Base-by-base conservation (phyloP, 371 early-diverging fungal species). In the Nematocida parisii region DNA sequence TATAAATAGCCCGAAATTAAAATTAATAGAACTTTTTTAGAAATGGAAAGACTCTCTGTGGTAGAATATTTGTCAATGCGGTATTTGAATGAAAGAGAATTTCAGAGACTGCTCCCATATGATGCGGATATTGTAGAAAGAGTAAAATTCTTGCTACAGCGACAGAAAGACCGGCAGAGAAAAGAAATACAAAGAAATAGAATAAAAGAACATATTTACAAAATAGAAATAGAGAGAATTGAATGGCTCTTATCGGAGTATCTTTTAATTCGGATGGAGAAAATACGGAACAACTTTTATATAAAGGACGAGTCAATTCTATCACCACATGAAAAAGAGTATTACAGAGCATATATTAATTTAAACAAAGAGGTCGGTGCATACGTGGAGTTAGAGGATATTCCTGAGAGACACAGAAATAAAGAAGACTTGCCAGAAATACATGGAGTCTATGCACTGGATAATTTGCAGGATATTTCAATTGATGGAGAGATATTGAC, bases 181-280 rank as follows among this genome's bases (percentile, higher is more conserved):
- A 42, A 68, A 61, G 58, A 52, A 22, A 20, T 4, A 60, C 11
- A 42, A 20, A 54, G 52, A 67, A 77, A 70, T 42, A 68, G 57
- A 70, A 57, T 60, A 61, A 33, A 66, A 52, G 68, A 42, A n/a
- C 61, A 60, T 27, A 60, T 77, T 18, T 67, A 71, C 61, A 68
- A 46, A 33, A 57, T 67, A 54, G 68, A 68, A 47, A 50, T 52
- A 60, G 80, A 77, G 5, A 54, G 80, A 47, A 44, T 71, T 5
- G 68, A 77, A 52, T 77, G 80, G 80, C 20, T 77, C 15, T 18
- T 77, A 40, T 71, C 68, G 18, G 80, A 77, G 70, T 77, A 71
- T 50, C 70, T 77, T 22, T 56, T 68, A 15, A 24, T 77, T 5
- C 68, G 80, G 4, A 4, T 77, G 42, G 80, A 77, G 60, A 77